phyloP scores from a whole-genome alignment of 805 yeast species.

The Nakazawaea holstii region DNA sequence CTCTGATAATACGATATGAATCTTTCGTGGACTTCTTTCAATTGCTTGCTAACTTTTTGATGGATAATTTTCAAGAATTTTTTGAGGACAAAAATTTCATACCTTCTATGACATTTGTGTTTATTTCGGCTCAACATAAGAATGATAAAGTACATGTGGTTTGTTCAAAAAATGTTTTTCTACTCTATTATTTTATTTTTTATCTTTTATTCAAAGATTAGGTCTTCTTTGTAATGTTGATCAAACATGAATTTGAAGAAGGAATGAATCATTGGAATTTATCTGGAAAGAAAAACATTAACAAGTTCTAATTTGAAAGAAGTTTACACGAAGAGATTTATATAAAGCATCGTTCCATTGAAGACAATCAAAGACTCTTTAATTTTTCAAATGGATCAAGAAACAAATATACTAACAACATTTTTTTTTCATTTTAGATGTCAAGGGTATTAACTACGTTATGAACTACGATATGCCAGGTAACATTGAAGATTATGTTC shows the following conservation, averaged over 20 bases:
- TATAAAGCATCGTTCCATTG: not conserved
- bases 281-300: not conserved
- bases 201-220: not conserved
- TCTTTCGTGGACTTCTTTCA: constrained; percentile 1
- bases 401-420: not conserved
- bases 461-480: constrained; percentile 97
- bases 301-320: not conserved
- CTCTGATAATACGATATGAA: too few species aligned
- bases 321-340: not conserved
- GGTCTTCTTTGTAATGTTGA: too few species aligned
- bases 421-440: constrained; percentile 51
- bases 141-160: not conserved
- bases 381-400: too few species aligned
- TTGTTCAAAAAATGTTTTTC: not conserved
- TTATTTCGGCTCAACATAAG: not conserved
- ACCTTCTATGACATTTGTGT: constrained; percentile 1
- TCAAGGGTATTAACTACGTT: constrained; percentile 92
- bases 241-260: not conserved
- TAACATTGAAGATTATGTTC: constrained; percentile 97
- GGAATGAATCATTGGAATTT: not conserved
- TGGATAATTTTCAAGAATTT: not conserved
- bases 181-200: not conserved
- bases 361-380: too few species aligned
- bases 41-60: not conserved
- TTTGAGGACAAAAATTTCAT: constrained; percentile 8